Evolutionary conservation across 2,329 filamentous ascomycete species (phyloP), one percentile per base, ranked within the genome.

Genomic region (Ophiostoma sp.): DNA sequence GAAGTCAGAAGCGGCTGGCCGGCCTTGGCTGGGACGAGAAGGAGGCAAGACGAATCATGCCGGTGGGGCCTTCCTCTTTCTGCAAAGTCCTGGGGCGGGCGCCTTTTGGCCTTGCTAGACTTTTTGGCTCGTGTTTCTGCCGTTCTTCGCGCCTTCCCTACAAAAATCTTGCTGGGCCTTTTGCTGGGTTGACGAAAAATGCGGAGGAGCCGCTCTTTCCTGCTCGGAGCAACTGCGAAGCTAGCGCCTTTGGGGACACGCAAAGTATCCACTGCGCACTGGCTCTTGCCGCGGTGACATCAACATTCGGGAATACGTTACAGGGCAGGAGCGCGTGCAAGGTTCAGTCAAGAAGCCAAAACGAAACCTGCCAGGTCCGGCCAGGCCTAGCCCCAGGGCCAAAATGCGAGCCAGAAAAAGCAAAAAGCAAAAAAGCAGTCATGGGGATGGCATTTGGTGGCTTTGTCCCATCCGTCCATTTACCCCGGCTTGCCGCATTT

Each of bases 221-320:
- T 28, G 11, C 12, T 50, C 17, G 42, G 64, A 12, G 15, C 25
- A 50, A 45, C 22, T 68, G n/a, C 25, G 25, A 11, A 50, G 22
- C 42, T 48, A 33, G 59, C n/a, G 59, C 33, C 59, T 63, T 42
- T 59, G 33, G 28, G 55, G 55, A 8, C 33, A 36, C 33, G 33
- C 31, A 36, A 48, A n/a, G 64, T 66, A 68, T 22, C 64, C 68
- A 57, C 68, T 15, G 68, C 28, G 33, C 19, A 28, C 61, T 64
- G 61, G 66, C 66, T 17, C 68, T 25, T 55, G 68, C 68, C 48
- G 68, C 48, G 48, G 68, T 70, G 68, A 57, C 68, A 70, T 70
- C 68, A 70, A 55, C 31, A 31, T 50, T 19, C 42, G 64, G 64
- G 42, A 50, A 33, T 68, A 66, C 63, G 39, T n/a, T 68, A 15